phyloP scores from a whole-genome alignment of 129 eudicot genomes.

The Arctium minus region DNA sequence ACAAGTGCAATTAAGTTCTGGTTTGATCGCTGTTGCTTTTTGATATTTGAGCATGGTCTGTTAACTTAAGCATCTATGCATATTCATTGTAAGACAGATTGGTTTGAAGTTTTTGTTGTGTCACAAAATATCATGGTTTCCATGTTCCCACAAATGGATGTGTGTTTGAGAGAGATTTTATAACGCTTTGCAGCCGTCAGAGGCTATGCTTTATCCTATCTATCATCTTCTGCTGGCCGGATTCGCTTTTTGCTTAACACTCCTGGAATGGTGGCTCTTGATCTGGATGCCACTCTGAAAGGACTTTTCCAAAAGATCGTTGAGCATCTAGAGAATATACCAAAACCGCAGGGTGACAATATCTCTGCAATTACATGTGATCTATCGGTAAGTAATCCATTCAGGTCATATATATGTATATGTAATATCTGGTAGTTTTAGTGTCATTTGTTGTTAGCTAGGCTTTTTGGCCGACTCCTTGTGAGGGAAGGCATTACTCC shows the following conservation, averaged over 20 bases:
- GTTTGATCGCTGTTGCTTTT: not conserved
- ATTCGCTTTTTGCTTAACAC: conserved; percentile 85
- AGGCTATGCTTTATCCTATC: conserved; percentile 93
- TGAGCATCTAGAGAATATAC: conserved; percentile 94
- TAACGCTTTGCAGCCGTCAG: conserved; percentile 73
- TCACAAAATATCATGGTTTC: too few species aligned
- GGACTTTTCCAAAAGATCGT: conserved; percentile 92
- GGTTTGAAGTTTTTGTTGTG: not conserved
- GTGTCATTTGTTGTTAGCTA: not conserved
- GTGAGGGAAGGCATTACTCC: not conserved
- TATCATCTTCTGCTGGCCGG: conserved; percentile 92
- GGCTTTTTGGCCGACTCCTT: not conserved
- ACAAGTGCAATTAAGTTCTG: not conserved
- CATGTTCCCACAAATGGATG: not conserved
- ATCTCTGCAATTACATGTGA: conserved; percentile 92
- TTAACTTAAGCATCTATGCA: not conserved
- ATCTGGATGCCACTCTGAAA: conserved; percentile 77
- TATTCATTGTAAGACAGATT: not conserved
- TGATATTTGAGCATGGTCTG: not conserved
- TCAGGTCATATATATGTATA: not conserved
- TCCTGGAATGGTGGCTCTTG: conserved; percentile 99
- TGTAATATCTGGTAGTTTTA: not conserved
- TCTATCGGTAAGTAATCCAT: conserved; percentile 65
- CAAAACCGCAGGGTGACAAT: conserved; percentile 99
- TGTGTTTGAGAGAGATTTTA: conserved; percentile 7